Base-by-base conservation (phyloP, 352 stramenopile genomes). In the Phytophthora sp. region DNA sequence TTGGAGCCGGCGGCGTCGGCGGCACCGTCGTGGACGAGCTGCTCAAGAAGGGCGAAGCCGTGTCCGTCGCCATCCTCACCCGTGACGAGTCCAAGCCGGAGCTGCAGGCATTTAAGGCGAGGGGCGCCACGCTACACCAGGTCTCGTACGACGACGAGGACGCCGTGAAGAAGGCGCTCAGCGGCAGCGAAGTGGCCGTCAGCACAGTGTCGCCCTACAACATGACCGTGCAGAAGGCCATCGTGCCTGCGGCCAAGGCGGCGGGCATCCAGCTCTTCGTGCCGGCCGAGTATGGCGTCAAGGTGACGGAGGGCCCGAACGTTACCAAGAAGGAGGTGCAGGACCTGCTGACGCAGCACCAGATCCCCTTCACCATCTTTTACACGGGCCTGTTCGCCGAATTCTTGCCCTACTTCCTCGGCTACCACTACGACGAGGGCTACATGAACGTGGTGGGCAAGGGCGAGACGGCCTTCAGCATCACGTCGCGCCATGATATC, bases 181-280 rank as follows among this genome's bases (percentile, higher is more conserved):
- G 13, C 15, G 66, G 66, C 21, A 57, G 18, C n/a, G 54, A 63
- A 53, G 64, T 64, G 7, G 64, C n/a, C n/a, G n/a, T n/a, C n/a
- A n/a, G n/a, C n/a, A n/a, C n/a, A n/a, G n/a, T n/a, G n/a, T n/a
- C n/a, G n/a, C n/a, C n/a, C n/a, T n/a, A n/a, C n/a, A n/a, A n/a
- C n/a, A n/a, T n/a, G n/a, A n/a, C n/a, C n/a, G n/a, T n/a, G n/a
- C 66, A 69, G 29, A 26, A 44, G 15, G 27, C 24, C n/a, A 24
- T 63, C 4, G 46, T 63, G 1, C 35, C 16, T 0, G 65, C 51
- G 9, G 66, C 59, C 30, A 73, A 73, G 47, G 46, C 52, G 21
- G 66, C 66, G 4, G 59, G 58, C 38, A 50, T 69, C 21, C 52
- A 73, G 54, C 53, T 73, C 11, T 73, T 73, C 26, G 55, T 73